Conservation (phyloP, 257 asterid genomes). For the Plantago ovata region DNA sequence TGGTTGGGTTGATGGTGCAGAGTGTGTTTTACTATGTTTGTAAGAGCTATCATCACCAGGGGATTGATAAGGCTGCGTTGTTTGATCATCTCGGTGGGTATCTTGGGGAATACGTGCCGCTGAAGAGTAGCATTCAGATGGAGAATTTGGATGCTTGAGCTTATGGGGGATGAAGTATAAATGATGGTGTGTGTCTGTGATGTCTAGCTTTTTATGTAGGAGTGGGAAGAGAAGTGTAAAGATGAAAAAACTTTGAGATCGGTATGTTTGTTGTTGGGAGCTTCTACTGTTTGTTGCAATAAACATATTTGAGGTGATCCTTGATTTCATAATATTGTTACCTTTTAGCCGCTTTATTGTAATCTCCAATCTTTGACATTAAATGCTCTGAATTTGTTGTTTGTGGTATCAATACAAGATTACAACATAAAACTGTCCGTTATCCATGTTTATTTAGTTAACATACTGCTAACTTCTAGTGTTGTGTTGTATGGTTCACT, state of each 20-base stretch:
- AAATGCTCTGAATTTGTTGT: slow-evolving; percentile 4
- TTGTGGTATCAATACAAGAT: not conserved
- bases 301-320: slow-evolving; percentile 18
- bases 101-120: slow-evolving; percentile 96
- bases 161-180: slow-evolving; percentile 9
- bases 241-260: slow-evolving; percentile 9
- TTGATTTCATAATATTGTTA: slow-evolving; percentile 14
- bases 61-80: slow-evolving; percentile 78
- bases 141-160: slow-evolving; percentile 70
- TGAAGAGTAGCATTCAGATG: slow-evolving; percentile 94
- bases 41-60: slow-evolving; percentile 89
- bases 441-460: no score
- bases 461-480: no score
- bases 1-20: slow-evolving; percentile 82
- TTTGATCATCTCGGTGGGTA: slow-evolving; percentile 95
- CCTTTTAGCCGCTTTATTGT: slow-evolving; percentile 1
- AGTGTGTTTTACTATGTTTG: slow-evolving; percentile 94
- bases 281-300: slow-evolving; percentile 21
- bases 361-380: not conserved
- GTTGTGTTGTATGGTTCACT: no score
- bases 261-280: slow-evolving; percentile 12
- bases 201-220: slow-evolving; percentile 21
- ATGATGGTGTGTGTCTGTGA: slow-evolving; percentile 16
- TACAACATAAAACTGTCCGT: no score
- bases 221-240: slow-evolving; percentile 16